Conservation (phyloP, 768 basidiomycete species). For the Phlebiopsis flavidoalba region DNA sequence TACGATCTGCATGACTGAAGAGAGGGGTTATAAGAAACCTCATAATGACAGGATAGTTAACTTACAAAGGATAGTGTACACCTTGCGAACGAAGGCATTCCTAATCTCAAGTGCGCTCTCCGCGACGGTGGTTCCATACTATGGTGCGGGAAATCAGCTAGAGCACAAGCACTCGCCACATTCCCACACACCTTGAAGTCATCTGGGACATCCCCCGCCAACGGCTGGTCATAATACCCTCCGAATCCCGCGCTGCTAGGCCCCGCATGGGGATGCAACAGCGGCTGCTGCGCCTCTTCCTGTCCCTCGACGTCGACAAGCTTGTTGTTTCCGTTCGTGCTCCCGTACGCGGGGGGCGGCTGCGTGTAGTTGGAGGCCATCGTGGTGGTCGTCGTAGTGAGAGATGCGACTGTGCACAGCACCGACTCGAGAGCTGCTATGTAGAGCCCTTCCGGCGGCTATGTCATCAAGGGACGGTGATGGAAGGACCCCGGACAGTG, state of each 20-base stretch:
- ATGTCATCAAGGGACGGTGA: slow-evolving; percentile 19
- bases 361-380: slow-evolving; percentile 20
- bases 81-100: slow-evolving; percentile 85
- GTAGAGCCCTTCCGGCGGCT: slow-evolving; percentile 23
- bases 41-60: slow-evolving; percentile 6
- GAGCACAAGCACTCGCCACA: neutral
- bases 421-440: neutral
- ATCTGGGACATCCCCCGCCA: slow-evolving; percentile 73
- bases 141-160: slow-evolving; percentile 1
- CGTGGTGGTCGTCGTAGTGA: slow-evolving; percentile 3
- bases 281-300: slow-evolving; percentile 37
- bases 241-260: slow-evolving; percentile 37
- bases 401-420: slow-evolving; percentile 3
- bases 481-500: slow-evolving; percentile 23
- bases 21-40: neutral
- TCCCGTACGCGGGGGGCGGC: slow-evolving; percentile 21
- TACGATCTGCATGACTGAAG: slow-evolving; percentile 72
- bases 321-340: slow-evolving; percentile 9
- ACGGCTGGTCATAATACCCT: slow-evolving; percentile 72
- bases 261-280: slow-evolving; percentile 38
- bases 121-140: slow-evolving; percentile 81
- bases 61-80: slow-evolving; percentile 86
- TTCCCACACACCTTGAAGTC: slow-evolving; percentile 76
- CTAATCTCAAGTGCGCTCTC: slow-evolving; percentile 77
- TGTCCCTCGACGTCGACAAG: slow-evolving; percentile 5